Percentiles rank a stretch among this genome's conserved stretches.
These are phyloP conservation scores for Tetradesmus lagerheimii DNA, from an alignment of 139 green algal species.

Conservation along the genomic window DNA sequence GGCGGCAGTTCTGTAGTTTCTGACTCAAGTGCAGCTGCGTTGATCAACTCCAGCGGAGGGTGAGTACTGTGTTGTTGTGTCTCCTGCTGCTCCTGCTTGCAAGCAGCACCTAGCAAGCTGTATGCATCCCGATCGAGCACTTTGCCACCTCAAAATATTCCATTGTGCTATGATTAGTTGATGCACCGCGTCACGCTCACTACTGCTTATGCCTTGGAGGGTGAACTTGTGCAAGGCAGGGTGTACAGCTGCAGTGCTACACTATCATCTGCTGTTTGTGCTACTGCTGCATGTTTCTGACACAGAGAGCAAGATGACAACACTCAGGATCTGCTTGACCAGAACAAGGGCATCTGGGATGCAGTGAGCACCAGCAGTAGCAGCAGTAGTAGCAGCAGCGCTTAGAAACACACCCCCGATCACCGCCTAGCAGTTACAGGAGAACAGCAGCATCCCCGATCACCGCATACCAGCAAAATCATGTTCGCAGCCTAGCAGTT, in stretches of 20 bases:
- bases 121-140: background rate
- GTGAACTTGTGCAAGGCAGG: background rate
- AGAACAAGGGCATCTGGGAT: conserved; percentile 35
- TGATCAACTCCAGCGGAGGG: background rate
- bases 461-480: no score
- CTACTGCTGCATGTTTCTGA: background rate
- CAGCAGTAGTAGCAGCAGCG: background rate
- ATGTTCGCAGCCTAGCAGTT: no score
- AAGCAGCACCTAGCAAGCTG: background rate
- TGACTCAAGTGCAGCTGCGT: background rate
- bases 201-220: background rate
- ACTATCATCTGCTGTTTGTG: background rate
- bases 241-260: background rate
- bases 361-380: conserved; percentile 5
- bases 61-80: background rate
- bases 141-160: no score
- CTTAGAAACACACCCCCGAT: no score
- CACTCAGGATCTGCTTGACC: conserved; percentile 32
- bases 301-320: conserved; percentile 17
- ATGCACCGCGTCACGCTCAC: background rate
- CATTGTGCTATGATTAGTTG: no score
- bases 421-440: no score
- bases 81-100: background rate
- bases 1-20: background rate
- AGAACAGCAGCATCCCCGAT: no score